Conservation (phyloP, 345 rosid species). For the Eucalyptus shirleyi region DNA sequence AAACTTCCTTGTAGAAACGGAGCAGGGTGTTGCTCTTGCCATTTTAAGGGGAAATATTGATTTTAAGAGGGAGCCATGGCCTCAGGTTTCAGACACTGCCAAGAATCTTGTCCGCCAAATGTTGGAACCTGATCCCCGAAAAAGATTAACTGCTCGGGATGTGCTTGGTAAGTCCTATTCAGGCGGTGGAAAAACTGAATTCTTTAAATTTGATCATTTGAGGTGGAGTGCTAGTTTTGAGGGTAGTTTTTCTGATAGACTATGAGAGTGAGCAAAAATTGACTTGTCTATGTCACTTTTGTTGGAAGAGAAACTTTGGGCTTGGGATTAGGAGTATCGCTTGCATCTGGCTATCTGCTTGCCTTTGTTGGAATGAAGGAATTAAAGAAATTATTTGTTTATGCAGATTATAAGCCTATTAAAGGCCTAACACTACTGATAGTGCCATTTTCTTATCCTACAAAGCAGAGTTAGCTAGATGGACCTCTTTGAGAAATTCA, state of each 20-base stretch:
- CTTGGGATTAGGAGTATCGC: neutral
- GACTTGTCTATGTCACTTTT: neutral
- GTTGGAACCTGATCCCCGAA: conserved; percentile 73
- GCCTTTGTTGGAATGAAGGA: neutral
- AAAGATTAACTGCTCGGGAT: conserved; percentile 75
- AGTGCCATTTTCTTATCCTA: neutral
- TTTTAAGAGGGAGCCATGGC: conserved; percentile 94
- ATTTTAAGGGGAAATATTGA: conserved; percentile 78
- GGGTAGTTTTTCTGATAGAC: neutral
- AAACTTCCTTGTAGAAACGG: conserved; percentile 51
- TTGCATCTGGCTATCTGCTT: neutral
- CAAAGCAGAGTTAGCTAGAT: neutral
- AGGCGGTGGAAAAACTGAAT: neutral
- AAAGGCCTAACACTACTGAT: neutral
- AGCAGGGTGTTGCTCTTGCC: conserved; percentile 96
- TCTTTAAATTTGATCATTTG: neutral
- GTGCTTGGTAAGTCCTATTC: conserved; percentile 61
- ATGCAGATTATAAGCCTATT: neutral
- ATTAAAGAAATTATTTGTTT: neutral
- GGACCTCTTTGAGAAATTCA: neutral
- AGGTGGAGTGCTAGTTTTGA: neutral
- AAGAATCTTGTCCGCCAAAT: conserved; percentile 82
- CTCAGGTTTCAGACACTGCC: conserved; percentile 83
- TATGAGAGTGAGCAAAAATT: neutral
- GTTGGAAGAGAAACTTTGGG: neutral